A percentile compares a stretch with the other conserved stretches of the same genome.
These are phyloP conservation scores for Funneliformis geosporum DNA, from an alignment of 192 early-diverging fungal species.

Conservation along the genomic window DNA sequence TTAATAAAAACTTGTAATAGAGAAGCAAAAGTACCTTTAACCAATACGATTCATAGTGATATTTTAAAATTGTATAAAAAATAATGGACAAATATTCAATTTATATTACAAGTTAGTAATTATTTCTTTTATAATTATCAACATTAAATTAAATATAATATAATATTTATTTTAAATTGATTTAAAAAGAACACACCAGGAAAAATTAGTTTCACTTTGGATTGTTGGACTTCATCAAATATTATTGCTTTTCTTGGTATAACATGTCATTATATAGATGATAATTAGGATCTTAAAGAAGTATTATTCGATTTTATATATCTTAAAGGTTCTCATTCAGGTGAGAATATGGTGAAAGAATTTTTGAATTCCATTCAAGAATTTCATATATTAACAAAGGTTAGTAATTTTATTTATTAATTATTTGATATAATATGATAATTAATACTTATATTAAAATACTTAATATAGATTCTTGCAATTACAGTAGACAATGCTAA, in stretches of 20 bases:
- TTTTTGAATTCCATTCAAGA: not conserved
- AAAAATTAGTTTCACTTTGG: not conserved
- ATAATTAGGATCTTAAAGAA: not conserved
- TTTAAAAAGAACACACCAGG: not conserved
- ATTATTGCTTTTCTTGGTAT: not conserved
- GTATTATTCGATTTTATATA: not conserved
- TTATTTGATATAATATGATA: not conserved
- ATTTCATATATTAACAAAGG: not conserved
- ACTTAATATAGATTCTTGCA: no score
- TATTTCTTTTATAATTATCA: no score
- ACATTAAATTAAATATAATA: no score
- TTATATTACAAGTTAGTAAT: no score
- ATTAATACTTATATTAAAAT: no score
- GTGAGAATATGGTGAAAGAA: not conserved
- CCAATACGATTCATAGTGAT: no score
- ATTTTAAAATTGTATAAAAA: no score
- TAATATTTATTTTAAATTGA: no score
- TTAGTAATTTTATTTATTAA: not conserved
- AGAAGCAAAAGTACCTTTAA: no score
- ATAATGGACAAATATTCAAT: no score
- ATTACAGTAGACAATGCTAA: no score
- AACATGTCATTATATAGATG: not conserved
- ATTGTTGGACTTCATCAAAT: not conserved
- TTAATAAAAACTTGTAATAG: no score
- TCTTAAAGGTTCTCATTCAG: not conserved